Evolutionary conservation across 1,284 basidiomycete species (phyloP).

Genomic region (Takashimella koratensis): DNA sequence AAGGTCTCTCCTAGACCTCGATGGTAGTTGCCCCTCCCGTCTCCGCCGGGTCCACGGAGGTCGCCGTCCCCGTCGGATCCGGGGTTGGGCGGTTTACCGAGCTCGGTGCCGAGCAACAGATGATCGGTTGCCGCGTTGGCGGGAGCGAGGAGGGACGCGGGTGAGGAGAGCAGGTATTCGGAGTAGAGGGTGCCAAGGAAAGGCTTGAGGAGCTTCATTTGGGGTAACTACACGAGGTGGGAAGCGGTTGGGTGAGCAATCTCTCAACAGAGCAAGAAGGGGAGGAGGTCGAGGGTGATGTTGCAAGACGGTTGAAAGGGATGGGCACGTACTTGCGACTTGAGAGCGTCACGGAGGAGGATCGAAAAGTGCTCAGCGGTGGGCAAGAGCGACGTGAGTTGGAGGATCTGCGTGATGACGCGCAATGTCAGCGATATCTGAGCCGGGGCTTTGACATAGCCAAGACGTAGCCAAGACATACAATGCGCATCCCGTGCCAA

Average conservation of each 20-base stretch:
- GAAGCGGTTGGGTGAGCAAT: not conserved
- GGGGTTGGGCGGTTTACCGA: constrained; percentile 17
- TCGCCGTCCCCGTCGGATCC: constrained; percentile 54
- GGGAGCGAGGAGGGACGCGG: constrained; percentile 53
- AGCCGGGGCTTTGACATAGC: no score
- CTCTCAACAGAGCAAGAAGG: not conserved
- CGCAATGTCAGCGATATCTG: not conserved
- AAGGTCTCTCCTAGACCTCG: constrained; percentile 81
- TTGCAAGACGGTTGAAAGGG: not conserved
- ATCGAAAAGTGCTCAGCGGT: constrained; percentile 94
- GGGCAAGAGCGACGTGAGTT: constrained; percentile 90
- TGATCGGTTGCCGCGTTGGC: constrained; percentile 34
- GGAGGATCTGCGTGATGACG: constrained; percentile 77
- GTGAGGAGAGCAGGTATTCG: constrained; percentile 66
- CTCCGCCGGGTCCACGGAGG: constrained; percentile 53
- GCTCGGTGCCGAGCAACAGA: constrained; percentile 24
- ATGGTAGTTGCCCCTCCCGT: constrained; percentile 58
- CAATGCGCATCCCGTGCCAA: constrained; percentile 95
- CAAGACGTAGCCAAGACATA: no score
- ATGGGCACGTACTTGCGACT: constrained; percentile 59
- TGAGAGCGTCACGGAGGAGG: constrained; percentile 81
- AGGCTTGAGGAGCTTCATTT: constrained; percentile 89
- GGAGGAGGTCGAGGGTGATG: not conserved
- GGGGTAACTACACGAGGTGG: constrained; percentile 63
- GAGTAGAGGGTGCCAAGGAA: constrained; percentile 94